Evolutionary conservation across 2,329 filamentous ascomycete genomes (phyloP).

Genomic region (Sphaerulina musiva): DNA sequence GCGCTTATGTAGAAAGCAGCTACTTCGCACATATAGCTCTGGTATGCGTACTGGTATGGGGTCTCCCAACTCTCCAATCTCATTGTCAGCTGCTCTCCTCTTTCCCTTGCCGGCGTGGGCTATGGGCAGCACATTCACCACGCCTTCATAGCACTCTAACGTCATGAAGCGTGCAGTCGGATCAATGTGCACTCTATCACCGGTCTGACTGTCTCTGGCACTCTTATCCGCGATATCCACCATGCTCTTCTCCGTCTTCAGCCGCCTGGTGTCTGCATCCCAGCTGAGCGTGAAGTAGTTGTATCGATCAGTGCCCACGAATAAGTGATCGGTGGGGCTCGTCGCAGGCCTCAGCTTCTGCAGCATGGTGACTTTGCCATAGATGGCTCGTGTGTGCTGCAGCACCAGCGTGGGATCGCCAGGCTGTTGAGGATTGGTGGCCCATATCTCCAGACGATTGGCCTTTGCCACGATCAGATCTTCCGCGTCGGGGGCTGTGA

Average conservation of each 20-base stretch:
- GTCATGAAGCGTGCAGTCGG: conserved; percentile 65
- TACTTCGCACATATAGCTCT: conserved; percentile 61
- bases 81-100: conserved; percentile 37
- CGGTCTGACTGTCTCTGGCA: conserved; percentile 68
- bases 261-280: conserved; percentile 54
- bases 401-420: conserved; percentile 55
- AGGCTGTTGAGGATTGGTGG: conserved; percentile 41
- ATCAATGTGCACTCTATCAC: conserved; percentile 77
- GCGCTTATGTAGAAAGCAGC: conserved; percentile 57
- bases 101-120: conserved; percentile 49
- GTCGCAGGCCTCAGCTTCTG: conserved; percentile 70
- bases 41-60: conserved; percentile 57
- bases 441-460: conserved; percentile 81
- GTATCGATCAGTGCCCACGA: conserved; percentile 83
- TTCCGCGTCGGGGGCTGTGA: conserved; percentile 67
- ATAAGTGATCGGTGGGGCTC: conserved; percentile 72
- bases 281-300: conserved; percentile 88
- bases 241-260: conserved; percentile 53
- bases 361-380: conserved; percentile 81
- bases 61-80: conserved; percentile 54
- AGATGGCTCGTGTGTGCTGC: conserved; percentile 64
- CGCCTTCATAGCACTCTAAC: conserved; percentile 61
- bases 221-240: conserved; percentile 56
- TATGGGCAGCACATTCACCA: conserved; percentile 59
- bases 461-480: conserved; percentile 81